Evolutionary conservation across 2,329 filamentous ascomycete genomes (phyloP), one percentile per base, ranked within the genome.

Genomic region (Scedosporium boydii): DNA sequence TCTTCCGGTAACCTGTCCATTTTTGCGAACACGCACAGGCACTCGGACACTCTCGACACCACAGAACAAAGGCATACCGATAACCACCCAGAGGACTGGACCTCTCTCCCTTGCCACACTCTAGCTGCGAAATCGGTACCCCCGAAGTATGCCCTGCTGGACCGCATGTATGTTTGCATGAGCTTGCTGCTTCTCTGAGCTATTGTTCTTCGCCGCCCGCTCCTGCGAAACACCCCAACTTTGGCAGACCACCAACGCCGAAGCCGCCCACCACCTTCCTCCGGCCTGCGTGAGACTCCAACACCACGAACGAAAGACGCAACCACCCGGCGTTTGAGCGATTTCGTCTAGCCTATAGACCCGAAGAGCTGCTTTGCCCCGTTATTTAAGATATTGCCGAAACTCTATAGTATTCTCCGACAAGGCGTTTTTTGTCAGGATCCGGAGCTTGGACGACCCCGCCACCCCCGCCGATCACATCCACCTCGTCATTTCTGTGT

Each of bases 401-500:
- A 55, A 23, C 21, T 16, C 21, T 55, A 55, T 27, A 14, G 6
- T 55, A 18, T 55, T 55, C n/a, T 23, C 51, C 51, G 51, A 55
- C 51, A 55, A 26, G 23, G n/a, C 44, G 16, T 12, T 14, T 55
- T 23, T 55, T 55, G 23, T 55, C 51, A 55, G 23, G 23, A 55
- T 55, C 51, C 23, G 23, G 51, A 55, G 51, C 51, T 55, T 55
- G 23, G 23, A 14, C 51, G 51, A 55, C 51, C 51, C 51, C 51
- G 51, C 51, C 23, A n/a, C 51, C 51, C 34, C 51, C 51, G 51
- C 51, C 51, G 51, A 23, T 16, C 26, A 51, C 58, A 16, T 48
- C 58, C 7, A 60, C 58, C 41, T 44, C 58, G 51, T 55, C 51
- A 55, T 55, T 27, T 55, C 51, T 55, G 51, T 21, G 21, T 55